phyloP scores from a whole-genome alignment of 2,329 filamentous ascomycete genomes.

The Calonectria naviculata region DNA sequence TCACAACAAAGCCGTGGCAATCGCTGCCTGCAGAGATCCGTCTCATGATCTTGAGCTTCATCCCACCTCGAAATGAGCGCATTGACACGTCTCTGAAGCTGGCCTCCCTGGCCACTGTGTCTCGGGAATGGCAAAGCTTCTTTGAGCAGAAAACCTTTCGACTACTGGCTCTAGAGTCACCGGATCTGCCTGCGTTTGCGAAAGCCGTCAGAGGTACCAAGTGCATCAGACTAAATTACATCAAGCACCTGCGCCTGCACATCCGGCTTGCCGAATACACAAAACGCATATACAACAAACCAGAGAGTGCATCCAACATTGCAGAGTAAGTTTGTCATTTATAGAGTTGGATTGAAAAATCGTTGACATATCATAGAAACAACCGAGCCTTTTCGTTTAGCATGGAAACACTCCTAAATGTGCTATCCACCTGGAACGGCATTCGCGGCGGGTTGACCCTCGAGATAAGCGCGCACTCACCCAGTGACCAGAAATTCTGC shows the following conservation, averaged over 20 bases:
- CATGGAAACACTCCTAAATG: neutral
- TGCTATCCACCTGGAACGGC: constrained; percentile 12
- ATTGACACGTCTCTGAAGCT: neutral
- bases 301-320: constrained; percentile 10
- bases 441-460: constrained; percentile 1
- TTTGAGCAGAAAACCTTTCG: constrained; percentile 22
- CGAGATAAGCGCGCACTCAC: constrained; percentile 21
- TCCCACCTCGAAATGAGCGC: neutral
- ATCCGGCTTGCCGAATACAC: constrained; percentile 17
- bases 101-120: constrained; percentile 20
- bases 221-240: constrained; percentile 10
- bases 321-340: constrained; percentile 9
- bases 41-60: constrained; percentile 4
- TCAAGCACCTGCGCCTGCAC: constrained; percentile 10
- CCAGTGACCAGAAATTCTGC: constrained; percentile 19
- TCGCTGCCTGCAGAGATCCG: constrained; percentile 21
- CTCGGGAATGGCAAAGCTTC: constrained; percentile 25
- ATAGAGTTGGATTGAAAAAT: too few relatives aligned
- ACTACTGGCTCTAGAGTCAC: neutral
- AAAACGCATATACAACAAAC: neutral
- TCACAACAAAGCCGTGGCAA: neutral
- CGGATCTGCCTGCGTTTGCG: constrained; percentile 10
- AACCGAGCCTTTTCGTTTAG: constrained; percentile 4
- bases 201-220: constrained; percentile 4
- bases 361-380: too few relatives aligned